A percentile compares a stretch with the other conserved stretches of the same genome.
Evolutionary conservation across 1,284 basidiomycete species (phyloP).

Genomic region (Volvariella volvacea): DNA sequence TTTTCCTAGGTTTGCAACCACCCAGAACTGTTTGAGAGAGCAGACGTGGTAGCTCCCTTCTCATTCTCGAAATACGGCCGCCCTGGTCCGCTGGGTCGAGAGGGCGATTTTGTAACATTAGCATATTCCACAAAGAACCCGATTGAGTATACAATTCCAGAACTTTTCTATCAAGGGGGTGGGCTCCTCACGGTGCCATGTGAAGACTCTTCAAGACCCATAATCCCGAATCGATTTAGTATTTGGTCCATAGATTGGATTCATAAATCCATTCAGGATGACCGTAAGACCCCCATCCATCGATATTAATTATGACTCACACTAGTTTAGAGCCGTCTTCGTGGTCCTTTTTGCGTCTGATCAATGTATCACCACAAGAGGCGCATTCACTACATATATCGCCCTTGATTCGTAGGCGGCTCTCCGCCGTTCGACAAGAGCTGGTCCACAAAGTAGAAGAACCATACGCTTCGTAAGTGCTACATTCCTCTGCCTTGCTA

Average conservation of each 20-base stretch:
- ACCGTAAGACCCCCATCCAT: slow-evolving; percentile 40
- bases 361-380: slow-evolving; percentile 58
- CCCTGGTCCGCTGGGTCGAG: slow-evolving; percentile 80
- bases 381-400: slow-evolving; percentile 54
- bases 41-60: slow-evolving; percentile 91
- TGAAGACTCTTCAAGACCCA: slow-evolving; percentile 51
- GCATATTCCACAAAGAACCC: slow-evolving; percentile 86
- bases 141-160: slow-evolving; percentile 77
- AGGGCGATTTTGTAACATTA: slow-evolving; percentile 79
- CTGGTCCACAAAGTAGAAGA: slow-evolving; percentile 31
- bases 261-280: slow-evolving; percentile 59
- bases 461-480: slow-evolving; percentile 42
- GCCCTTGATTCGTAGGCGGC: slow-evolving; percentile 47
- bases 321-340: slow-evolving; percentile 25
- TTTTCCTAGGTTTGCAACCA: slow-evolving; percentile 86
- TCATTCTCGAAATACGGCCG: slow-evolving; percentile 83
- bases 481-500: slow-evolving; percentile 7
- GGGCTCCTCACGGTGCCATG: slow-evolving; percentile 69
- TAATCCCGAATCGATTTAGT: slow-evolving; percentile 73
- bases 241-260: slow-evolving; percentile 90
- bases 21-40: slow-evolving; percentile 96
- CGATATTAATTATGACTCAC: neutral
- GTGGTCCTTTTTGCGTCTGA: slow-evolving; percentile 77
- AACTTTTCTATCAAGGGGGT: slow-evolving; percentile 74
- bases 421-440: slow-evolving; percentile 45